phyloP scores from a whole-genome alignment of 164 flowering plant species.

The Chloranthus sessilifolius region DNA sequence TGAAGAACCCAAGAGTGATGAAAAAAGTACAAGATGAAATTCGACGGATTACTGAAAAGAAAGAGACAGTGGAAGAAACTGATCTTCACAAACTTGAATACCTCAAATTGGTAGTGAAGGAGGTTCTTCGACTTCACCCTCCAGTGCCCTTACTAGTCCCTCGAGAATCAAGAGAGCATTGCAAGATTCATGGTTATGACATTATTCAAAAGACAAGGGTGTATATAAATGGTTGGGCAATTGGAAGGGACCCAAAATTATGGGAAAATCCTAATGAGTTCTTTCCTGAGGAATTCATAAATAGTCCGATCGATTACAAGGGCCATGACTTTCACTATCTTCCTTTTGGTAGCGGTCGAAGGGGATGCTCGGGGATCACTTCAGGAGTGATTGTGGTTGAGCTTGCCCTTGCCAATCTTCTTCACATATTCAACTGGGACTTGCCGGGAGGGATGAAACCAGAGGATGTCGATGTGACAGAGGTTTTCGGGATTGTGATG shows the following conservation, averaged over 20 bases:
- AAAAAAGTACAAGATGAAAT: constrained; percentile 11
- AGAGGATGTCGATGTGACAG: constrained; percentile 58
- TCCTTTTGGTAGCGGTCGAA: constrained; percentile 11
- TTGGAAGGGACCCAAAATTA: background rate
- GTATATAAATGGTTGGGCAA: background rate
- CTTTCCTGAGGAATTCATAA: background rate
- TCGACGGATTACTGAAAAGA: constrained; percentile 8
- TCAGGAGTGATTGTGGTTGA: constrained; percentile 2
- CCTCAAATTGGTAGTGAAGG: background rate
- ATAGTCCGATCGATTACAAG: background rate
- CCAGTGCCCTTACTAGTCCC: background rate
- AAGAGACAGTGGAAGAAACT: constrained; percentile 1
- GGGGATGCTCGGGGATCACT: constrained; percentile 8
- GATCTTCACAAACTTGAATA: background rate
- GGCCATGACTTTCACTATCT: background rate
- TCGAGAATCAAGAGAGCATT: background rate
- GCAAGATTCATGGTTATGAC: background rate
- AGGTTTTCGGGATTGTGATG: constrained; percentile 41
- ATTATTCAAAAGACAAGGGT: background rate
- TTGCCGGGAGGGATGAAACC: constrained; percentile 16
- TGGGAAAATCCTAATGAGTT: background rate
- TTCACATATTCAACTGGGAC: constrained; percentile 40
- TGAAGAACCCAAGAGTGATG: constrained; percentile 13
- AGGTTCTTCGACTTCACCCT: background rate
- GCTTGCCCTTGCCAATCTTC: constrained; percentile 40